A percentile compares a stretch with the other conserved stretches of the same genome.
These are phyloP conservation scores for Diutina pseudorugosa DNA, from an alignment of 1,139 yeast genomes.

Conservation along the genomic window DNA sequence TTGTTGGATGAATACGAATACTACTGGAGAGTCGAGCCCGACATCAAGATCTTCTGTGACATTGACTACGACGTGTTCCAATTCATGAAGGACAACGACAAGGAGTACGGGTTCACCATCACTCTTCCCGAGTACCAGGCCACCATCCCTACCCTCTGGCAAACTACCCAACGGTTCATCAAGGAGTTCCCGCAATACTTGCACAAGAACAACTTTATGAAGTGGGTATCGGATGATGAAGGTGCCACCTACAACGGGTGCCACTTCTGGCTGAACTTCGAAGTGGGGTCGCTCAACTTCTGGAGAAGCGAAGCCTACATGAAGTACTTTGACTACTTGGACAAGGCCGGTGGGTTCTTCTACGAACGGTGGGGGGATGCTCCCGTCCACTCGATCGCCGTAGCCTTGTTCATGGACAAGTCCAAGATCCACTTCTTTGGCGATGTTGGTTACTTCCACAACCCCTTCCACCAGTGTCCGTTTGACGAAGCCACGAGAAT, in stretches of 20 bases:
- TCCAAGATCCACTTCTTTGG: conserved; percentile 3
- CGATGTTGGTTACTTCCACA: conserved; percentile 4
- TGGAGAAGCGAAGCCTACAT: conserved; percentile 3
- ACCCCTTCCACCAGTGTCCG: conserved; percentile 4
- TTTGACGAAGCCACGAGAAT: conserved; percentile 30
- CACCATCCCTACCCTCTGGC: conserved; percentile 3
- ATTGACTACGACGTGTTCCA: conserved; percentile 6
- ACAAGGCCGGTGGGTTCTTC: conserved; percentile 5
- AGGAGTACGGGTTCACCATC: conserved; percentile 5
- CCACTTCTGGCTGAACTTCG: conserved; percentile 4
- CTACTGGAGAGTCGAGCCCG: conserved; percentile 6
- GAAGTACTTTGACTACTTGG: conserved; percentile 4
- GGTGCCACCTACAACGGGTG: conserved; percentile 3
- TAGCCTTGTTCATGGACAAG: conserved; percentile 3
- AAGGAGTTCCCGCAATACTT: conserved; percentile 4
- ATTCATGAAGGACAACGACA: conserved; percentile 5
- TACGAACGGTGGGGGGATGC: conserved; percentile 5
- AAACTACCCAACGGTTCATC: neutral
- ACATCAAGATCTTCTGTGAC: conserved; percentile 4
- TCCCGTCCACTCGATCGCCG: conserved; percentile 4
- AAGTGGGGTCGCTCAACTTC: conserved; percentile 1
- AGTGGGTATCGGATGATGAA: neutral
- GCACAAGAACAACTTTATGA: conserved; percentile 4
- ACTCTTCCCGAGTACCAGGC: neutral
- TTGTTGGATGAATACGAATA: conserved; percentile 5